Evolutionary conservation across 1,284 basidiomycete species (phyloP), one percentile per base, ranked within the genome.

Genomic region (Microbotryum saponariae): DNA sequence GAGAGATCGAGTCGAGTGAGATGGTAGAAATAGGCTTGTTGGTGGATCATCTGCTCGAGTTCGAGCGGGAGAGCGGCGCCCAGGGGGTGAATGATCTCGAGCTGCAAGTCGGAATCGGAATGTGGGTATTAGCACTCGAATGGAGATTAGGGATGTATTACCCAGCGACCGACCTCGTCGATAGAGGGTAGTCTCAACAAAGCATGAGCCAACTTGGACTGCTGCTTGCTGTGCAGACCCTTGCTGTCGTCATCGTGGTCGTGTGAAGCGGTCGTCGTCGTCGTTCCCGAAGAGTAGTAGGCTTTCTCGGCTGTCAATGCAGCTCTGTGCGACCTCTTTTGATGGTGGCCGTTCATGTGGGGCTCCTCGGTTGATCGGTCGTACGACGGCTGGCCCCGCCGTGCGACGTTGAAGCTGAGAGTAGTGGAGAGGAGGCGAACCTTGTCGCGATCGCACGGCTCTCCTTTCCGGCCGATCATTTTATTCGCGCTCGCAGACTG

Each of bases 261-360:
- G 42, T 9, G 2, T 14, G 18, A 9, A 2, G 29, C 27, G 14
- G 33, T 14, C 44, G 21, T 42, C 33, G 25, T 16, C 2, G 25
- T 25, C 25, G n/a, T n/a, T 14, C 31, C 14, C 51, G 27, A 21
- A 49, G 51, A 14, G 54, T 53, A 46, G 20, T 50, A 51, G 3
- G 33, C 18, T 12, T n/a, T 37, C 12, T 27, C n/a, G 2, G 33
- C 23, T 2, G 62, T 60, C 12, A 60, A 49, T 4, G 51, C 42
- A 2, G 56, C 53, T 2, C 56, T 42, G 56, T 60, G 59, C 5
- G 53, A 47, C n/a, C 49, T 33, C 51, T 64, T 67, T 48, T 59
- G 37, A 59, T 67, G 65, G 29, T 67, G 65, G 5, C 60, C 63
- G 51, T 67, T 67, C 65, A 67, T 64, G 7, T 10, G 2, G 31